Base-by-base conservation (phyloP, 352 stramenopile species). In the Pythium dissotocum region DNA sequence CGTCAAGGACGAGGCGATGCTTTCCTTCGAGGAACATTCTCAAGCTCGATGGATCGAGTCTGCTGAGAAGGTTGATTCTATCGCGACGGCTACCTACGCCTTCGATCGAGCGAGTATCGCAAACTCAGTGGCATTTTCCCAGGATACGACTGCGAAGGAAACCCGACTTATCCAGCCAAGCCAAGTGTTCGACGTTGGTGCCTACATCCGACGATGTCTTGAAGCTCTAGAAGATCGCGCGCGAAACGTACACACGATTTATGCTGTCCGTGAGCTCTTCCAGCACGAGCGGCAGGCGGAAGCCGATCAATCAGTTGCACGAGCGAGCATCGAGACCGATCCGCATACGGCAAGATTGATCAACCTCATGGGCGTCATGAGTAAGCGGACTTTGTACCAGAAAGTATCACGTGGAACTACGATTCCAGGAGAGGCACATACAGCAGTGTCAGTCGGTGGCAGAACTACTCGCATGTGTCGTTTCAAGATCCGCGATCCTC, bases 401-500 rank as follows among this genome's bases (percentile, higher is more conserved):
- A 66, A 67, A 21, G 32, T 52, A 26, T 38, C 24, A 32, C 49
- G 49, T 4, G 28, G 14, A 10, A 10, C 49, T 24, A 5, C 12
- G 2, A 5, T 10, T 24, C 49, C 6, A 38, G 26, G 49, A 35
- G 49, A 56, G 8, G n/a, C 26, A 24, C 21, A 6, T 12, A 28
- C 24, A 24, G 4, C 13, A 38, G 49, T n/a, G 49, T n/a, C 49
- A 24, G 26, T 16, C 7, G 14, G 24, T 5, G 33, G 2, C 7
- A 35, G 36, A 38, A 10, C 5, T 3, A 44, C 59, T 14, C 62
- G 51, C 1, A 64, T 67, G 58, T 75, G 68, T 30, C 63, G 63
- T 9, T 49, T 75, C 7, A 70, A 75, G 61, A 46, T 91, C 16
- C 80, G 83, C 4, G 82, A 88, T 58, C 57, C 85, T 14, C 21